Conservation (phyloP, 768 basidiomycete genomes). For the Kwoniella newhampshirensis region DNA sequence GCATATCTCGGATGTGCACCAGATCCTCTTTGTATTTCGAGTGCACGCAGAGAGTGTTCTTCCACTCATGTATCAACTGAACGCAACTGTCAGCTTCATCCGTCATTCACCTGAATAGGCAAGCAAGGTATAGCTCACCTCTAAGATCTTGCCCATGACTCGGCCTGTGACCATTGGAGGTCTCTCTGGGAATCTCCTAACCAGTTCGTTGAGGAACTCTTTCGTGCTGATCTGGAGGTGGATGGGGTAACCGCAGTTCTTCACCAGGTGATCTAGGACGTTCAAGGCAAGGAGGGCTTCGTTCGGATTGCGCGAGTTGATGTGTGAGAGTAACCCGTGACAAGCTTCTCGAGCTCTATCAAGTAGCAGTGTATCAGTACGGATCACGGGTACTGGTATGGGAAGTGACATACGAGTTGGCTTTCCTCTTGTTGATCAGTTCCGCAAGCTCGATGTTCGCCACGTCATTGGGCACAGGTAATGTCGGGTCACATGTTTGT, state of each 20-base stretch:
- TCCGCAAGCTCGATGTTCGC: constrained; percentile 91
- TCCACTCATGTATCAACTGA: constrained; percentile 82
- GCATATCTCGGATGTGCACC: constrained; percentile 97
- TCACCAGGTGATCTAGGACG: constrained; percentile 61
- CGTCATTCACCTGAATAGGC: neutral
- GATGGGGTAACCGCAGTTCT: constrained; percentile 94
- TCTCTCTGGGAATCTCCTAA: constrained; percentile 93
- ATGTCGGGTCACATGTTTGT: constrained; percentile 80
- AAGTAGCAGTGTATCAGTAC: neutral
- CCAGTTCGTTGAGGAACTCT: constrained; percentile 97
- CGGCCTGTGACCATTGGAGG: constrained; percentile 92
- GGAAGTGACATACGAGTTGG: constrained; percentile 73
- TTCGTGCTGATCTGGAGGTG: constrained; percentile 96
- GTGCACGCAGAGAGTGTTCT: constrained; percentile 82
- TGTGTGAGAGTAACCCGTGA: constrained; percentile 75
- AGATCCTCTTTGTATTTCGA: constrained; percentile 95
- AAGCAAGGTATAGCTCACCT: constrained; percentile 51
- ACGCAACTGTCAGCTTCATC: neutral
- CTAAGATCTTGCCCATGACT: constrained; percentile 91
- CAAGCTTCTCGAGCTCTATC: constrained; percentile 84
- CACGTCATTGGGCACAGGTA: constrained; percentile 86
- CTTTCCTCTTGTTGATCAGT: constrained; percentile 89
- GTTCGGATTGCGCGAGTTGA: constrained; percentile 92
- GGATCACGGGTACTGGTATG: neutral
- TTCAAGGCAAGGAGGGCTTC: constrained; percentile 76